These are phyloP conservation scores for Phellinidium pouzarii DNA, from an alignment of 1,284 basidiomycete genomes.

Conservation along the genomic window DNA sequence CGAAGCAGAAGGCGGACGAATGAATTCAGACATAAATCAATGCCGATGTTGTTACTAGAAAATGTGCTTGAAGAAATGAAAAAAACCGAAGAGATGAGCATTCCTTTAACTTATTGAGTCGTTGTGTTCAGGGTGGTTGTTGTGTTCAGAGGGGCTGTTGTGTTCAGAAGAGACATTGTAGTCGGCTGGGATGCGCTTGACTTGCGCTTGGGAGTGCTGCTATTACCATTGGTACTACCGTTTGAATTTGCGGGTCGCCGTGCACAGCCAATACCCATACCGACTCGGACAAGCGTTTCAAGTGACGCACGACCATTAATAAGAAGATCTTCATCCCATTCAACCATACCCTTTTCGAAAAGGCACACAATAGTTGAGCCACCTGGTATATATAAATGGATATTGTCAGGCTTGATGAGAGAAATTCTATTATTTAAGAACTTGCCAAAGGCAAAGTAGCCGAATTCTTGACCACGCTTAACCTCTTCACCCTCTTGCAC, in stretches of 20 bases:
- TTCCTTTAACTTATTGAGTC: no score
- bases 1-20: no score
- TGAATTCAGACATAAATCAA: no score
- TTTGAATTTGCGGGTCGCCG: constrained; percentile 2
- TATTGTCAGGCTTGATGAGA: constrained; percentile 13
- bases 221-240: background rate
- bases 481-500: constrained; percentile 79
- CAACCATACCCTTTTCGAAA: constrained; percentile 75
- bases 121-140: no score
- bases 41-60: no score
- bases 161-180: background rate
- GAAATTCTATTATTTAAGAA: constrained; percentile 17
- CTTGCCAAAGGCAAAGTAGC: constrained; percentile 91
- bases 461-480: constrained; percentile 82
- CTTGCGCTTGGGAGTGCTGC: background rate
- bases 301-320: constrained; percentile 76
- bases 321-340: constrained; percentile 90
- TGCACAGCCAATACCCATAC: constrained; percentile 74
- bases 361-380: constrained; percentile 86
- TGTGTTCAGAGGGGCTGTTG: no score
- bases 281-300: constrained; percentile 84
- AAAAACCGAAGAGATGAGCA: no score
- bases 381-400: constrained; percentile 36
- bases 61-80: no score
- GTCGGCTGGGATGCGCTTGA: background rate